Evolutionary conservation across 2,329 filamentous ascomycete species (phyloP).

Genomic region (Phyllachora maydis): DNA sequence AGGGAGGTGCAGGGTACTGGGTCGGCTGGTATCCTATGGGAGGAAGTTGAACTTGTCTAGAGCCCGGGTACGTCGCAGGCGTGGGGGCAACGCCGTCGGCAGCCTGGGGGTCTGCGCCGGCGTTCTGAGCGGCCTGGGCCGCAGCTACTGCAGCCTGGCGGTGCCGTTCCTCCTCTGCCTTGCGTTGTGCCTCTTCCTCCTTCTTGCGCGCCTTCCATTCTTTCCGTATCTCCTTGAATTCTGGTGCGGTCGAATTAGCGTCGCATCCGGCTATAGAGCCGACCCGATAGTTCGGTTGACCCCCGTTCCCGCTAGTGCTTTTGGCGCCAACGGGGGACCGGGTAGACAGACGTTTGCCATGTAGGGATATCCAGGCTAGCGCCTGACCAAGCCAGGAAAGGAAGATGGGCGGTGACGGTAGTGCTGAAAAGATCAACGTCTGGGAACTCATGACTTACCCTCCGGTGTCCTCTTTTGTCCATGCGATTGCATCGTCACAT

Average conservation of each 20-base stretch:
- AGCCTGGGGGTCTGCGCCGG: conserved; percentile 21
- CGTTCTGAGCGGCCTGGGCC: conserved; percentile 30
- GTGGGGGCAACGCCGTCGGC: conserved; percentile 29
- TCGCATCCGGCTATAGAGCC: conserved; percentile 2
- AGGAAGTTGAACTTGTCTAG: conserved; percentile 43
- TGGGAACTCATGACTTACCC: conserved; percentile 67
- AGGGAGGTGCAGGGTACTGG: conserved; percentile 45
- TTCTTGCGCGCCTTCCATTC: conserved; percentile 99
- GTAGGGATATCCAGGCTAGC: too few relatives aligned
- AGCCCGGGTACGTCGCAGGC: conserved; percentile 34
- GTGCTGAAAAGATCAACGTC: too few relatives aligned
- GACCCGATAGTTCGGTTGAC: conserved; percentile 11
- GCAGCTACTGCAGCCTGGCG: conserved; percentile 25
- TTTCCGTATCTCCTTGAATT: conserved; percentile 98
- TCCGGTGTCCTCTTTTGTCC: conserved; percentile 88
- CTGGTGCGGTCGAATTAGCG: conserved; percentile 24
- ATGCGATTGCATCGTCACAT: conserved; percentile 97
- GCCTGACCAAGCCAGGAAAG: too few relatives aligned
- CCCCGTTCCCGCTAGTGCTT: conserved; percentile 30
- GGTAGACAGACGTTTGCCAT: too few relatives aligned
- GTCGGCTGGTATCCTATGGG: conserved; percentile 53
- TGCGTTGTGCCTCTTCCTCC: conserved; percentile 82
- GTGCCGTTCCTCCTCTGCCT: conserved; percentile 76
- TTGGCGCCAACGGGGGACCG: too few relatives aligned
- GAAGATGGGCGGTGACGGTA: too few relatives aligned